Conservation (phyloP, 2,329 filamentous ascomycete genomes). For the Waltergamsia citrina region DNA sequence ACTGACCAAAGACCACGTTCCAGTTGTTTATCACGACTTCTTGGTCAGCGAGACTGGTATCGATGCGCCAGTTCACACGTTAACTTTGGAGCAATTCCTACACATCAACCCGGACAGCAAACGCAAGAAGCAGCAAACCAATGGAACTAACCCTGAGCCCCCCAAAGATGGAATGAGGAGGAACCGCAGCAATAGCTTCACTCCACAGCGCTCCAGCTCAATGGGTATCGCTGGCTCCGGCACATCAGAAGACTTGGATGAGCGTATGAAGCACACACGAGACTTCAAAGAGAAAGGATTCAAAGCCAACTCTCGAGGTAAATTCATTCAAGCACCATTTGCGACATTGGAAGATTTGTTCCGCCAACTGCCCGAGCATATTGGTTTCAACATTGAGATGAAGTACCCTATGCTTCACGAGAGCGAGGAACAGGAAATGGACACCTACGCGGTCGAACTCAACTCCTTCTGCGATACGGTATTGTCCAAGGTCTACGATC, state of each 20-base stretch:
- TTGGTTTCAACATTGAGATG: conserved; percentile 98
- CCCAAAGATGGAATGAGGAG: conserved; percentile 7
- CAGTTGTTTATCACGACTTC: conserved; percentile 98
- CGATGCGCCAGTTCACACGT: conserved; percentile 88
- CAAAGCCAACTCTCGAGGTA: conserved; percentile 90
- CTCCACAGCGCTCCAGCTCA: conserved; percentile 42
- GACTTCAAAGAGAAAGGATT: conserved; percentile 93
- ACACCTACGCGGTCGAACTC: conserved; percentile 88
- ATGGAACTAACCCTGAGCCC: background rate
- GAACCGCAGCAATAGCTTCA: conserved; percentile 26
- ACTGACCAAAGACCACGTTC: conserved; percentile 95
- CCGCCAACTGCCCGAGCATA: conserved; percentile 65
- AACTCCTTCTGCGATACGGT: conserved; percentile 96
- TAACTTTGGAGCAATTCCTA: conserved; percentile 92
- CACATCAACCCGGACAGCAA: conserved; percentile 62
- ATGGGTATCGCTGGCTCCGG: conserved; percentile 39
- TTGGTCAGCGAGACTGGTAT: conserved; percentile 95
- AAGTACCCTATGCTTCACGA: conserved; percentile 99
- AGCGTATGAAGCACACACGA: conserved; percentile 94
- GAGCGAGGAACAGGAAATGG: conserved; percentile 92
- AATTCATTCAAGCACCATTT: conserved; percentile 93
- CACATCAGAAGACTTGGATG: conserved; percentile 37
- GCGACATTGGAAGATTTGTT: conserved; percentile 93
- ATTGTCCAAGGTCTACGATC: conserved; percentile 79
- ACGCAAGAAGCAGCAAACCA: conserved; percentile 1